These are phyloP conservation scores for Phytophthora litchii DNA, from an alignment of 352 stramenopile species.

Conservation along the genomic window DNA sequence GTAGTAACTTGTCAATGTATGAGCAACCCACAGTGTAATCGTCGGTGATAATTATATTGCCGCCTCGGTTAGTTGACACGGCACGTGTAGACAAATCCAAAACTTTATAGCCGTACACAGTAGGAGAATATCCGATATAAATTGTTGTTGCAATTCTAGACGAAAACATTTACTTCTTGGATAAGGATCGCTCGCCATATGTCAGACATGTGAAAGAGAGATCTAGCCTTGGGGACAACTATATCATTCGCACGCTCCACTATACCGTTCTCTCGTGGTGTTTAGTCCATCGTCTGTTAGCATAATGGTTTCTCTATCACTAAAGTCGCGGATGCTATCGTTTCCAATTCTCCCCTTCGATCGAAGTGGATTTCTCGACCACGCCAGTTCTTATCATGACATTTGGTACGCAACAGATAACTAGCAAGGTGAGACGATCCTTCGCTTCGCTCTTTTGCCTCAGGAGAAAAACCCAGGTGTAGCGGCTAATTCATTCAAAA, in stretches of 20 bases:
- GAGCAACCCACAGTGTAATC: not conserved
- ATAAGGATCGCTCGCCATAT: not conserved
- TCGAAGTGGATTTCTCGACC: slow-evolving; percentile 1
- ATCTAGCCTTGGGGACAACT: slow-evolving; percentile 3
- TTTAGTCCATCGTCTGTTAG: not conserved
- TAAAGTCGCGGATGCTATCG: not conserved
- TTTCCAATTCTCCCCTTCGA: not conserved
- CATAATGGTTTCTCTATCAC: not conserved
- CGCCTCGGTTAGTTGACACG: not conserved
- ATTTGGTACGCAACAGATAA: not conserved
- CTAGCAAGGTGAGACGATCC: not conserved
- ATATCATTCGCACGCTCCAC: slow-evolving; percentile 10
- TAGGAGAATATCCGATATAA: not conserved
- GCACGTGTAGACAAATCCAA: not conserved
- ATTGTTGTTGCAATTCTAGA: not conserved
- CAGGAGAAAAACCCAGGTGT: not conserved
- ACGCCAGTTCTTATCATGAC: not conserved
- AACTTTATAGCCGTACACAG: not conserved
- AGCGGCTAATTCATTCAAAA: not conserved
- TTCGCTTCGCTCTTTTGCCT: slow-evolving; percentile 1
- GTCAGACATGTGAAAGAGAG: slow-evolving; percentile 3
- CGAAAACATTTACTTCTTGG: not conserved
- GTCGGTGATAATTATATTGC: not conserved
- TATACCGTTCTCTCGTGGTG: slow-evolving; percentile 5
- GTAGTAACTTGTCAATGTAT: not conserved